These are phyloP conservation scores for Backusella macrospora DNA, from an alignment of 192 early-diverging fungal genomes.

Conservation along the genomic window DNA sequence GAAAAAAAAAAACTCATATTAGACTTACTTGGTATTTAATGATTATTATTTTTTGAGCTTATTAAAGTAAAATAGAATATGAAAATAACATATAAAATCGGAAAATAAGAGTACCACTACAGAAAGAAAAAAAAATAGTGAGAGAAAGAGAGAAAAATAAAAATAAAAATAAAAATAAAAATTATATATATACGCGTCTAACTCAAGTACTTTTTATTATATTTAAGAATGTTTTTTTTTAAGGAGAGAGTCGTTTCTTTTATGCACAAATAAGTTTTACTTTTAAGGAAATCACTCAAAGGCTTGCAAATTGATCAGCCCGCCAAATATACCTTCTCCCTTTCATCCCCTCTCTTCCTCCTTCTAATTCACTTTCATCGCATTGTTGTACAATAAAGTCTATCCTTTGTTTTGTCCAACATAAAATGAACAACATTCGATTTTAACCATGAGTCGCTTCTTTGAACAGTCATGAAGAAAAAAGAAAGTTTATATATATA, in stretches of 20 bases:
- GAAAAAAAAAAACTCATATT: neutral
- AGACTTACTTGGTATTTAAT: neutral
- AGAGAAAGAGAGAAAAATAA: neutral
- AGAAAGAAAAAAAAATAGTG: neutral
- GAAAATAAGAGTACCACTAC: too few species aligned
- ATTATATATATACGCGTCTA: neutral
- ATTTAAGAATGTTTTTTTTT: neutral
- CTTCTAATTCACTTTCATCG: neutral
- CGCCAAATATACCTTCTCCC: neutral
- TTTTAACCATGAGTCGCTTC: too few species aligned
- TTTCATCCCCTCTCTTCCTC: neutral
- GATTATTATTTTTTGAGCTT: too few species aligned
- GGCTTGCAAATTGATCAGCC: neutral
- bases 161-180: neutral
- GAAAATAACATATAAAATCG: neutral
- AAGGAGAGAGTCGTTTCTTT: neutral
- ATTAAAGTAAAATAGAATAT: neutral
- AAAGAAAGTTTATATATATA: too few species aligned
- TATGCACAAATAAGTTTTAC: neutral
- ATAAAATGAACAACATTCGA: too few species aligned
- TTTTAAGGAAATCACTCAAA: neutral
- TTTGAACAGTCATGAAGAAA: too few species aligned
- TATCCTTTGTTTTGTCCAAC: too few species aligned
- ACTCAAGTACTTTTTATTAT: too few species aligned
- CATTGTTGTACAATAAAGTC: neutral